Base-by-base conservation (phyloP, 2,329 filamentous ascomycete species). In the Venturia carpophila region DNA sequence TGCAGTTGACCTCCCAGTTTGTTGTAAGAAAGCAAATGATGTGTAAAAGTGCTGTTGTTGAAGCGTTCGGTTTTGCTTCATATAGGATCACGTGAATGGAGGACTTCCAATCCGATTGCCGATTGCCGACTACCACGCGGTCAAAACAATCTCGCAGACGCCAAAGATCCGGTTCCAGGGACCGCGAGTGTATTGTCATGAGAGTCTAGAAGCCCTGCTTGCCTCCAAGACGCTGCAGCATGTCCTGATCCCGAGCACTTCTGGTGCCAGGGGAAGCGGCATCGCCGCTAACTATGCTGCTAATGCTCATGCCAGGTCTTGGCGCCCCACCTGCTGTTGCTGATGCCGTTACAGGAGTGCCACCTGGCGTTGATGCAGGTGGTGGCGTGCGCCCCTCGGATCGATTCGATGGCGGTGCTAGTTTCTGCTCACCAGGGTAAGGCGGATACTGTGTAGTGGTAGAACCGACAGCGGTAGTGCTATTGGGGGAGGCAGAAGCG, bases 161-260 rank as follows among this genome's bases (percentile, higher is more conserved):
- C 30, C 52, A n/a, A 37, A 61, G 60, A 42, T 61, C 60, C 60
- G 42, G 60, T 37, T 61, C 30, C 60, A 61, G 60, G 3, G 27
- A 61, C 39, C 24, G 60, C 60, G 62, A 63, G 43, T 21, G 34
- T 41, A 3, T 43, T 45, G 11, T 61, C 37, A 27, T 11, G 43
- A 61, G 42, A 19, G 17, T 45, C 4, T 34, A 39, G n/a, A 45
- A 15, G 17, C 30, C 39, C 39, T 41, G 2, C 27, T 55, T 52
- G 24, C 34, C 37, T 9, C 64, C 64, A 24, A 65, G 52, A 41
- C 65, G 65, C 69, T 75, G 77, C 60, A 78, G 73, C 76, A 78
- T 78, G 66, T 74, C 73, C 55, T 74, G 76, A 68, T 78, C 76
- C 66, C 75, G 76, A 45, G 74, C 74, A 70, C 74, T 78, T 68